These are phyloP conservation scores for Phytophthora litchii DNA, from an alignment of 352 stramenopile genomes.

Conservation along the genomic window DNA sequence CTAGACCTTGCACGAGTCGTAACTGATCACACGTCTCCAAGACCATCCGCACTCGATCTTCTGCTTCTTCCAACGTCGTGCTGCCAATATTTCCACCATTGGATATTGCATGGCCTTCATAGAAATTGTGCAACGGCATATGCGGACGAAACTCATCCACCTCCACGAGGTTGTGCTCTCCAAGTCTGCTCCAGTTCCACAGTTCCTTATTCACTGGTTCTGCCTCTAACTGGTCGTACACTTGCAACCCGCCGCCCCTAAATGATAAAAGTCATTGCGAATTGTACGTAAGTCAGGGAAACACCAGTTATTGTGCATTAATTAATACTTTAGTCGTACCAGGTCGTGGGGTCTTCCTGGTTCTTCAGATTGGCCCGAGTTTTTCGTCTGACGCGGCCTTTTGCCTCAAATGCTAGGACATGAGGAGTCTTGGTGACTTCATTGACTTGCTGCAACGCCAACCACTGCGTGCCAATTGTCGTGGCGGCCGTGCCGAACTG, in stretches of 20 bases:
- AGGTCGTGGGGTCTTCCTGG: constrained; percentile 42
- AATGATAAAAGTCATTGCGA: constrained; percentile 4
- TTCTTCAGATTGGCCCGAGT: constrained; percentile 24
- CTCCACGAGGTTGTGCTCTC: constrained; percentile 67
- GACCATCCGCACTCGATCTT: constrained; percentile 65
- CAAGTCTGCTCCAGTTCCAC: constrained; percentile 66
- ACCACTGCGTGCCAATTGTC: constrained; percentile 69
- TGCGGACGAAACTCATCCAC: constrained; percentile 77
- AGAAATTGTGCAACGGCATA: constrained; percentile 86
- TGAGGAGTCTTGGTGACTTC: constrained; percentile 47
- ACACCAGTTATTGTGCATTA: no score
- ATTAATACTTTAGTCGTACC: constrained; percentile 30
- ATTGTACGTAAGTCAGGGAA: constrained; percentile 1
- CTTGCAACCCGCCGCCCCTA: constrained; percentile 64
- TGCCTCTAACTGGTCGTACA: constrained; percentile 60
- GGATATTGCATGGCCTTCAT: constrained; percentile 55
- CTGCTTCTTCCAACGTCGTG: constrained; percentile 59
- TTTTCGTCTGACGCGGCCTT: constrained; percentile 44
- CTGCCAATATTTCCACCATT: constrained; percentile 60
- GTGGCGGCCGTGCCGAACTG: constrained; percentile 76
- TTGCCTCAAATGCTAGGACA: constrained; percentile 76
- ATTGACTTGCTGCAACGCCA: constrained; percentile 51
- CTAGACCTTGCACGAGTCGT: constrained; percentile 62
- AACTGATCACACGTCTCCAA: constrained; percentile 78
- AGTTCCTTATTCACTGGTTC: constrained; percentile 34